These are phyloP conservation scores for Sparassis latifolia DNA, from an alignment of 1,284 basidiomycete species.

Conservation along the genomic window DNA sequence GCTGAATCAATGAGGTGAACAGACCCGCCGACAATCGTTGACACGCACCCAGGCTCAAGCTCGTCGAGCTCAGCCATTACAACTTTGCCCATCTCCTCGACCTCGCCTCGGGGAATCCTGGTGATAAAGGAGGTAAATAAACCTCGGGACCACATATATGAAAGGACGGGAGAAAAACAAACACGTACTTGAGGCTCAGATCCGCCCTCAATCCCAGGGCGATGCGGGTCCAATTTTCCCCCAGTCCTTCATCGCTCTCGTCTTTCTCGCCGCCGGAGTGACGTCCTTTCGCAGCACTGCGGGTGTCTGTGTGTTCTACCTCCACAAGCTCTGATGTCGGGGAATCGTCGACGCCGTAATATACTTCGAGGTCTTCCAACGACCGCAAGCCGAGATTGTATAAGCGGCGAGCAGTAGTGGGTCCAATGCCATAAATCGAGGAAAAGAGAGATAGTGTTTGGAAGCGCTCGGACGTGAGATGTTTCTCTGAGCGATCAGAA, in stretches of 20 bases:
- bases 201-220: constrained; percentile 49
- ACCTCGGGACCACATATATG: too few species aligned
- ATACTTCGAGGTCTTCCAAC: constrained; percentile 54
- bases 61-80: constrained; percentile 52
- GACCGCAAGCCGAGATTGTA: constrained; percentile 56
- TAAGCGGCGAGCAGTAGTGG: constrained; percentile 55
- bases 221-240: constrained; percentile 37
- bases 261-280: constrained; percentile 5
- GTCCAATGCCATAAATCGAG: constrained; percentile 68
- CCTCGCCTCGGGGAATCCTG: constrained; percentile 61
- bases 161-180: neutral
- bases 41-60: constrained; percentile 54
- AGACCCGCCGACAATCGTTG: constrained; percentile 69
- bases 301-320: constrained; percentile 7
- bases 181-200: constrained; percentile 31
- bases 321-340: constrained; percentile 13
- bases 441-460: constrained; percentile 49
- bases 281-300: constrained; percentile 2
- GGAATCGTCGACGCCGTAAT: constrained; percentile 44
- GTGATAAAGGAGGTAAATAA: neutral
- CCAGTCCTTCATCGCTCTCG: constrained; percentile 14
- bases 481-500: constrained; percentile 32
- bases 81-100: constrained; percentile 54
- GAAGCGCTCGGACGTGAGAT: constrained; percentile 45
- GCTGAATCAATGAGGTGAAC: constrained; percentile 19